Base-by-base conservation (phyloP, 148 eudicot species). In the Simmondsia chinensis region DNA sequence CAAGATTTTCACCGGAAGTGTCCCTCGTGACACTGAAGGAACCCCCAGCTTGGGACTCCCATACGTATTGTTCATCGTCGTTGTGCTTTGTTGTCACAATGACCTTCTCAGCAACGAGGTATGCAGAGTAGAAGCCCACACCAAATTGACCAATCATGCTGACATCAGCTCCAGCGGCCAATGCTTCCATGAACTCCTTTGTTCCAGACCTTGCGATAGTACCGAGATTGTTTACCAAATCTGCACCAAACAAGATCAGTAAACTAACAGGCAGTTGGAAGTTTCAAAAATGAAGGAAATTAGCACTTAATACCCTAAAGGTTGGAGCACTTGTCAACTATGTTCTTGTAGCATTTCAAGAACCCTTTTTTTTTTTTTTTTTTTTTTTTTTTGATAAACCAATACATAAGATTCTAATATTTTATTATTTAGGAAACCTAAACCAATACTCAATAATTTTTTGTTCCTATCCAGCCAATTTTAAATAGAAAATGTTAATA, bases 101-200 rank as follows among this genome's bases (percentile, higher is more conserved):
- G 6, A 83, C 94, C 65, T 70, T 83, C 35, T 83, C 94, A 3
- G 94, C 87, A 50, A 83, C 94, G 60, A 83, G 63, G 57, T 83
- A 83, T 13, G 87, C 70, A 28, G 86, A 79, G 61, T 79, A 79
- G 64, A 79, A 79, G 32, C 86, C 81, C 3, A 79, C 86, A 55
- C 86, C 86, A 40, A 79, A 79, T 57, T 79, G 86, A 57, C 86
- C 81, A 55, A 79, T 79, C 86, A 83, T 79, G 52, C 94, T 83
- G 7, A 79, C 94, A 61, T 83, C 94, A 53, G 87, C 94, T 41
- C 94, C 94, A 48, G 94, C 87, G 21, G 87, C 71, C 48, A 83
- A 63, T 18, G 94, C 94, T 57, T 83, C 94, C 94, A 83, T 79
- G 63, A 83, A 83, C 41, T 83, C 94, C 38, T 83, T 83, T 0